Evolutionary conservation across 371 early-diverging fungal genomes (phyloP).

Genomic region (Dentiscutata heterogama): DNA sequence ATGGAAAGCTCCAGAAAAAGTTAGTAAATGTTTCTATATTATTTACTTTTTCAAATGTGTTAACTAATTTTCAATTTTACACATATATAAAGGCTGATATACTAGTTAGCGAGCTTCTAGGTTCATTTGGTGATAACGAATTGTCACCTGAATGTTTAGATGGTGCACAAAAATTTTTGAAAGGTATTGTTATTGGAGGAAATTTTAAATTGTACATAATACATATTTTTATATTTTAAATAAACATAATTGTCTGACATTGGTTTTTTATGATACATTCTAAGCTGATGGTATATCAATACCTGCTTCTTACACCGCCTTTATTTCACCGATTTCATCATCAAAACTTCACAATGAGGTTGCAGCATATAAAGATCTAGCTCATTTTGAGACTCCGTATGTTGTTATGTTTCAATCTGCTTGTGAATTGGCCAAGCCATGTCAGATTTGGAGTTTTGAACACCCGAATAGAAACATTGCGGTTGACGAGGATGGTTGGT

Average conservation of each 20-base stretch:
- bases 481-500: slow-evolving; percentile 51
- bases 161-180: slow-evolving; percentile 88
- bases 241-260: no score
- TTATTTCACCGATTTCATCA: slow-evolving; percentile 87
- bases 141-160: slow-evolving; percentile 97
- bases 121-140: slow-evolving; percentile 98
- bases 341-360: slow-evolving; percentile 78
- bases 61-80: slow-evolving; percentile 28
- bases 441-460: slow-evolving; percentile 83
- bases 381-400: slow-evolving; percentile 88
- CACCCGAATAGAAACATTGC: slow-evolving; percentile 73
- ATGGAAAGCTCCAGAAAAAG: slow-evolving; percentile 82
- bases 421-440: slow-evolving; percentile 71
- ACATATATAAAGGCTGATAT: slow-evolving; percentile 75
- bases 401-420: slow-evolving; percentile 92
- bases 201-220: not conserved
- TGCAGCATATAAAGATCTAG: slow-evolving; percentile 69
- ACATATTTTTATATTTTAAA: not conserved
- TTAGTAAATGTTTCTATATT: slow-evolving; percentile 42
- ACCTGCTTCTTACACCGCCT: slow-evolving; percentile 85
- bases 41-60: not conserved
- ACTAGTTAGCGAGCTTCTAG: slow-evolving; percentile 90
- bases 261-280: not conserved
- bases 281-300: slow-evolving; percentile 85
- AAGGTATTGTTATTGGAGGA: slow-evolving; percentile 57